Base-by-base conservation (phyloP, 176 grass and related monocot species). In the Dendrocalamus sinicus region DNA sequence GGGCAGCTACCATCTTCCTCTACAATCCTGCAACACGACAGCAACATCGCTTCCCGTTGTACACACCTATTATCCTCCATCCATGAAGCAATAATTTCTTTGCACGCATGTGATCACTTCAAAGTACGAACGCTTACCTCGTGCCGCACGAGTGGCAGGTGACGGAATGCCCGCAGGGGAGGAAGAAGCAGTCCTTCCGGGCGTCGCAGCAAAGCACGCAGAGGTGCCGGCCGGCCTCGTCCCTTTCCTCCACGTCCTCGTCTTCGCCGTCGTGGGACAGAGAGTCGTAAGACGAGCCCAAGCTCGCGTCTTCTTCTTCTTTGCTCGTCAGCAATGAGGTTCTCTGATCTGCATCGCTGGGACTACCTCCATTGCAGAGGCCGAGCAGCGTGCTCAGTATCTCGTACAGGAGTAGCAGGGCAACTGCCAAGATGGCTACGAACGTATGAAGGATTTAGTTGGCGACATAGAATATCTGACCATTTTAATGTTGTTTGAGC, bases 281-380 rank as follows among this genome's bases (percentile, higher is more conserved):
- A 14, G 92, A 94, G n/a, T 97, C 95, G 74, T 92, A 94, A 16
- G 92, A 92, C 39, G 94, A 97, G 62, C 94, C 94, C 86, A 92
- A 80, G 90, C 92, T 97, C 39, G 3, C 51, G 70, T 59, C 71
- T 5, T 91, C 94, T 0, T 93, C 94, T 0, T 96, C 94, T 82
- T 97, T 92, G 80, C 61, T 84, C 46, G 78, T 48, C 64, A 94
- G 54, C 24, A 92, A 70, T 9, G 92, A 53, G 57, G 26, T 44
- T 70, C 70, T 83, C 76, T 55, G 60, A 15, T 73, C 82, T 22
- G 59, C 68, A 23, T 30, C 22, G 45, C 39, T 20, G 46, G n/a
- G 22, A 5, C n/a, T 26, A 24, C 61, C 61, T 88, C 57, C 67
- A 9, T 35, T 17, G 13, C 68, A 47, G 84, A 70, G 41, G 13